Evolutionary conservation across 2,329 filamentous ascomycete genomes (phyloP), one percentile per base, ranked within the genome.

Genomic region (Ascomycota sp.): DNA sequence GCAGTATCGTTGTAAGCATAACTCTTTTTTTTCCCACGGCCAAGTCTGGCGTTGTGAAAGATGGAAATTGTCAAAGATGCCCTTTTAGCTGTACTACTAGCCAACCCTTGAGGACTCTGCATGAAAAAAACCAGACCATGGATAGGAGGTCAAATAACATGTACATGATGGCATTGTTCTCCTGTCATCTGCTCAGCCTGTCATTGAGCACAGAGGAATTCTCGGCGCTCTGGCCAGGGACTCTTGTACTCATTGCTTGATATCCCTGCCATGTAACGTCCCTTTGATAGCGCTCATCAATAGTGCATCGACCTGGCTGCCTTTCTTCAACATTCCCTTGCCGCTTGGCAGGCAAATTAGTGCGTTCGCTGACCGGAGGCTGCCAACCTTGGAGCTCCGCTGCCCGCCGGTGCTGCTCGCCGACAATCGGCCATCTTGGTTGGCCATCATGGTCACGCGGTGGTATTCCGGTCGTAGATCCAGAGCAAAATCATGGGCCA

Each of bases 401-500:
- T 98, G 89, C 3, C 76, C 73, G 5, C 89, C 89, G 0, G 89
- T 98, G 44, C 82, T 93, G 20, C 58, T 68, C 0, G 83, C 89
- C 35, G 68, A 59, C 28, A 95, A 51, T 7, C 56, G 42, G 0
- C 85, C 85, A 41, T 85, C 74, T 8, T 53, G 60, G 0, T 61
- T 64, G 2, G 71, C 69, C 0, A 59, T 61, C 3, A 93, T 71
- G 2, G 82, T 55, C 0, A 74, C 83, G n/a, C 89, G 75, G 47
- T 94, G 86, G 50, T 91, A 98, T 48, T 98, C 89, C 0, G 75
- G 74, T 32, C 89, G 62, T n/a, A 62, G 63, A 50, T 98, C 89
- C 31, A 80, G 63, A 1, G 57, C 53, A 30, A 95, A 70, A 27
- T 81, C 69, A 33, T 89, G 74, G 0, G 71, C 69, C 19, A 94